Conservation (phyloP, 225 moss, liverwort and hornwort species). For the Antitrichia curtipendula region DNA sequence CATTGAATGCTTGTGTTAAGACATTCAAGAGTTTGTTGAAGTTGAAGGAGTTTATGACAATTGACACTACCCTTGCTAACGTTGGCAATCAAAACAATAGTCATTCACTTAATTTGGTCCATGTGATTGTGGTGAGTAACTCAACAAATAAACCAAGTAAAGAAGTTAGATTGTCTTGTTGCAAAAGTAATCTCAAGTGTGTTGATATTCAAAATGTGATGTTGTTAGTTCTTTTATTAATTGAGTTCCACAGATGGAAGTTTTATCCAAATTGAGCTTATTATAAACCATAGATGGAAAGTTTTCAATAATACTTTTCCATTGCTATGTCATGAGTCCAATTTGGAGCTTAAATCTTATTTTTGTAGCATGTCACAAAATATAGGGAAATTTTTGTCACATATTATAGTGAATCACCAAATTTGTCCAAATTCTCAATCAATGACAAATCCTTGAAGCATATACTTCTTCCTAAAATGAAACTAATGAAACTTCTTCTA, state of each 20-base stretch:
- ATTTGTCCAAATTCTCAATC: background rate
- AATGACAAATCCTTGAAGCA: background rate
- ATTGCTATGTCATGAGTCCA: background rate
- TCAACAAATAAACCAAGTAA: background rate
- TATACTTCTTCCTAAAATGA: background rate
- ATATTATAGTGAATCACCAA: background rate
- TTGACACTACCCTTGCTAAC: fast-evolving
- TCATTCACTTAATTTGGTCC: background rate
- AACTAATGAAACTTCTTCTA: background rate
- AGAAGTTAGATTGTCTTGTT: background rate
- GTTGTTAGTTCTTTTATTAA: no score
- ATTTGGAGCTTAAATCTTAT: background rate
- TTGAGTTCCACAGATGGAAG: fast-evolving
- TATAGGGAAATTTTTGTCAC: fast-evolving
- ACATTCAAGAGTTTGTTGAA: background rate
- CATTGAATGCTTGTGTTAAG: background rate
- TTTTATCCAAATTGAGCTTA: background rate
- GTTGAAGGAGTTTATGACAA: background rate
- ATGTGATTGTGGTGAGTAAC: background rate
- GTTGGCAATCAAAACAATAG: background rate
- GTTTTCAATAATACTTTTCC: background rate
- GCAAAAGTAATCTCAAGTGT: background rate
- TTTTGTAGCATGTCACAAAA: background rate
- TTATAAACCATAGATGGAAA: background rate
- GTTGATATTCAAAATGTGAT: background rate